These are phyloP conservation scores for Rhipidocladum racemiflorum DNA, from an alignment of 176 grass and related monocot species.

Conservation along the genomic window DNA sequence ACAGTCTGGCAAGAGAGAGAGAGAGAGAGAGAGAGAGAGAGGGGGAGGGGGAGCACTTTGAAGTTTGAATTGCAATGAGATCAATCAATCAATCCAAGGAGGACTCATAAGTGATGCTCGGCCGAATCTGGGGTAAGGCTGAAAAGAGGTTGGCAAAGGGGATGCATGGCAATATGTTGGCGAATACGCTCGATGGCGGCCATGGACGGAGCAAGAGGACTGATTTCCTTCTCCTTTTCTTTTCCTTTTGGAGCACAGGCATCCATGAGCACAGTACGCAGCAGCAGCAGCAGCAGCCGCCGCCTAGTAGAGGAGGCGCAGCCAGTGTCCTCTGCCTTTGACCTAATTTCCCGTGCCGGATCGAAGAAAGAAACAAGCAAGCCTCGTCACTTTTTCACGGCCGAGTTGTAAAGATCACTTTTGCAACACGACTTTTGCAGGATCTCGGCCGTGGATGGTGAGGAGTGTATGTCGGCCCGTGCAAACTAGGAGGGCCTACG, in stretches of 20 bases:
- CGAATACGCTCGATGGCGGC: not conserved
- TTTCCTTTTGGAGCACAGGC: not conserved
- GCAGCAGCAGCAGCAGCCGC: not conserved
- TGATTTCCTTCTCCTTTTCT: not conserved
- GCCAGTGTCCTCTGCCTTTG: not conserved
- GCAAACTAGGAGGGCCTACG: no score
- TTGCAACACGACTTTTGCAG: constrained; percentile 28
- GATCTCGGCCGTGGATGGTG: not conserved
- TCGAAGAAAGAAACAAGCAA: not conserved
- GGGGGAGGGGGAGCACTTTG: no score
- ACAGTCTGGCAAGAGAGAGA: not conserved
- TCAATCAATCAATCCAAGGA: no score
- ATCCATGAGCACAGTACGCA: not conserved
- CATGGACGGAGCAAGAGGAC: not conserved
- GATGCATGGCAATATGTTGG: not conserved
- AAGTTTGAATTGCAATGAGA: not conserved
- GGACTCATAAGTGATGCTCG: not conserved
- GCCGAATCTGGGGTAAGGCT: constrained; percentile 27
- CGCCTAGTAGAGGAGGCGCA: not conserved
- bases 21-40: not conserved
- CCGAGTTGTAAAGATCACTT: constrained; percentile 18
- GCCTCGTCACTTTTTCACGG: not conserved
- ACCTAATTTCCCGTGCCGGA: not conserved
- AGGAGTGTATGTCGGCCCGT: no score
- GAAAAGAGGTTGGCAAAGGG: not conserved